Evolutionary conservation across 768 basidiomycete genomes (phyloP).

Genomic region (Terana coerulea): DNA sequence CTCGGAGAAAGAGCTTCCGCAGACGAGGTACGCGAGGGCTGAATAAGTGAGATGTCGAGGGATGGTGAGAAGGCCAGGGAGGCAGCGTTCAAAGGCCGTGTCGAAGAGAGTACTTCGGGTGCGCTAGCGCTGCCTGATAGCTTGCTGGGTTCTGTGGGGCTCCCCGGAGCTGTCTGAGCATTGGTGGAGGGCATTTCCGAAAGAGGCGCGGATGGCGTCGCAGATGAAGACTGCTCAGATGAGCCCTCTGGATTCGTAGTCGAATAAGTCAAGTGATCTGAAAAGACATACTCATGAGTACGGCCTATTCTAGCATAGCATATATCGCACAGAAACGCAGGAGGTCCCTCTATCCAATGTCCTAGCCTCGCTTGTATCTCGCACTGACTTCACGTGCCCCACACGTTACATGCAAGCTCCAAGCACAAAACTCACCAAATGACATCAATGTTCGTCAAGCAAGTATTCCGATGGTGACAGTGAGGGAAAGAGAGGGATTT

Average conservation of each 20-base stretch:
- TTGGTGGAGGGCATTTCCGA: slow-evolving; percentile 5
- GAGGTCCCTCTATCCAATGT: too few relatives aligned
- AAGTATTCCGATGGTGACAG: slow-evolving; percentile 2
- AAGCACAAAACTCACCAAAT: slow-evolving; percentile 18
- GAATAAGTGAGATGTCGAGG: slow-evolving; percentile 10
- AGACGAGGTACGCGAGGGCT: slow-evolving; percentile 9
- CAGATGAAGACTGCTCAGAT: not conserved
- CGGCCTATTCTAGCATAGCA: not conserved
- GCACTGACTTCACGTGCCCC: not conserved
- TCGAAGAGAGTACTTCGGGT: slow-evolving; percentile 15
- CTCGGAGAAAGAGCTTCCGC: not conserved
- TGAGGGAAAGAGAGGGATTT: slow-evolving; percentile 10
- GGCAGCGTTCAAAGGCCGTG: slow-evolving; percentile 11
- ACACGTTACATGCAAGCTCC: not conserved
- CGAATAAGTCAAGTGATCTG: slow-evolving; percentile 8
- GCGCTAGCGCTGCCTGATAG: slow-evolving; percentile 17
- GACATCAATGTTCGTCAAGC: slow-evolving; percentile 17
- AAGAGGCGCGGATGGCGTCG: slow-evolving; percentile 1
- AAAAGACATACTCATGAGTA: slow-evolving; percentile 6
- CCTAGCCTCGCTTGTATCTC: not conserved
- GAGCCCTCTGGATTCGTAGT: not conserved
- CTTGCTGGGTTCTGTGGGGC: slow-evolving; percentile 15
- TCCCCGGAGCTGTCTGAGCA: slow-evolving; percentile 17
- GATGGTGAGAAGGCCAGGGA: slow-evolving; percentile 18
- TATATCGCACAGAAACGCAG: too few relatives aligned